Evolutionary conservation across 345 rosid genomes (phyloP).

Genomic region (Bruguiera sexangula): DNA sequence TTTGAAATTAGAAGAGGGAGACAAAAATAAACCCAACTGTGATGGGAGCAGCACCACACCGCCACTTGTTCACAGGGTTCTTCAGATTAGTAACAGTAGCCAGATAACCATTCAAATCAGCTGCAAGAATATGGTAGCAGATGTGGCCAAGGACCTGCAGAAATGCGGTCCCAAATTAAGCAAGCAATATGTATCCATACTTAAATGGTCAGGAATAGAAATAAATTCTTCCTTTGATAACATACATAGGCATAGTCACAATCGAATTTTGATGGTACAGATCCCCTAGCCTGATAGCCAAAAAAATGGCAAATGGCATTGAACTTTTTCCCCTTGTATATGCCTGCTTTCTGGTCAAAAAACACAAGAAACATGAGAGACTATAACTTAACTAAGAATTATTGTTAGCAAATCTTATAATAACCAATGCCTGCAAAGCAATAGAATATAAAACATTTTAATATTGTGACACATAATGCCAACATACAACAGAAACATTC

Average conservation of each 20-base stretch:
- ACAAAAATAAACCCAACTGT: slow-evolving; percentile 49
- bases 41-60: slow-evolving; percentile 94
- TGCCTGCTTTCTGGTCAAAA: slow-evolving; percentile 74
- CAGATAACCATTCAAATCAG: slow-evolving; percentile 96
- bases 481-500: too few relatives aligned
- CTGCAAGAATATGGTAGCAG: slow-evolving; percentile 88
- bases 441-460: neutral
- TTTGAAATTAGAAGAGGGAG: neutral
- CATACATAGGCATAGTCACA: slow-evolving; percentile 97
- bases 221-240: slow-evolving; percentile 13
- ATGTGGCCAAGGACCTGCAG: slow-evolving; percentile 88
- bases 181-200: neutral
- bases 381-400: neutral
- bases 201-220: slow-evolving; percentile 7
- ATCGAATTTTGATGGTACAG: slow-evolving; percentile 94
- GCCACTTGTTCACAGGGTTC: slow-evolving; percentile 91
- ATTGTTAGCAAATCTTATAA: too few relatives aligned
- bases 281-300: slow-evolving; percentile 99
- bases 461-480: too few relatives aligned
- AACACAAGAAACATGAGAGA: slow-evolving; percentile 5
- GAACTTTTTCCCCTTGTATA: slow-evolving; percentile 89
- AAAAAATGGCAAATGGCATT: slow-evolving; percentile 98
- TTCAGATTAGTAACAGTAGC: slow-evolving; percentile 89
- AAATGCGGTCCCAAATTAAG: slow-evolving; percentile 3
- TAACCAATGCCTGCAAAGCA: neutral